A percentile compares a stretch with the other conserved stretches of the same genome.
Evolutionary conservation across 441 rosid genomes (phyloP).

Genomic region (Brassica balearica): DNA sequence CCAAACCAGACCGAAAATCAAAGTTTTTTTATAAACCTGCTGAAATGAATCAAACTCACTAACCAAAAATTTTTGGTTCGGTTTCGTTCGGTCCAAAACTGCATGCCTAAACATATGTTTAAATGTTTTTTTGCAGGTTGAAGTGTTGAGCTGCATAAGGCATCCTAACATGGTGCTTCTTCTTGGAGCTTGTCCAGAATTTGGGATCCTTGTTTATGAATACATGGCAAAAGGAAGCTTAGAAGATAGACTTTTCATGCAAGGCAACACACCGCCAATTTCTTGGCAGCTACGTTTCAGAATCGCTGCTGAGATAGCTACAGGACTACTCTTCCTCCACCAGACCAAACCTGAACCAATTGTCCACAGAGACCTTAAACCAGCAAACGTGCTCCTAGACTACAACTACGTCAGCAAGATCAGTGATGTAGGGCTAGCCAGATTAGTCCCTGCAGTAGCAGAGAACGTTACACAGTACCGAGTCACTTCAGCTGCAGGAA

Average conservation of each 20-base stretch:
- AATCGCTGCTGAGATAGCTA: constrained; percentile 72
- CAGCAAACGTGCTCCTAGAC: constrained; percentile 70
- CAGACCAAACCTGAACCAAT: constrained; percentile 78
- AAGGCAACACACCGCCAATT: constrained; percentile 54
- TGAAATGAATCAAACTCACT: no score
- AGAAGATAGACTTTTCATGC: constrained; percentile 60
- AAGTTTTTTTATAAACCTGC: no score
- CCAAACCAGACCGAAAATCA: no score
- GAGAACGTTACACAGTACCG: constrained; percentile 62
- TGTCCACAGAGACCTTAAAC: constrained; percentile 78
- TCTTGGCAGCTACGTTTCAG: constrained; percentile 75
- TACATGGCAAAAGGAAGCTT: constrained; percentile 76
- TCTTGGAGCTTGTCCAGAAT: constrained; percentile 77
- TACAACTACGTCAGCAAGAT: constrained; percentile 68
- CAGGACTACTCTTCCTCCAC: constrained; percentile 69
- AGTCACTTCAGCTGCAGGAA: constrained; percentile 72
- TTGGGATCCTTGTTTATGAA: constrained; percentile 69
- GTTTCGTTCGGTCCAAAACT: no score
- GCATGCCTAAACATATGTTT: not conserved
- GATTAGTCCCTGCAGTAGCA: constrained; percentile 70
- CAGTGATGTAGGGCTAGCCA: constrained; percentile 70
- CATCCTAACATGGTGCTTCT: constrained; percentile 85
- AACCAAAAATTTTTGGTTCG: no score
- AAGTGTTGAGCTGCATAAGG: constrained; percentile 70
- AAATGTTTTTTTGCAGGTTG: constrained; percentile 48